Base-by-base conservation (phyloP, 768 basidiomycete species). In the Trametes cubensis region DNA sequence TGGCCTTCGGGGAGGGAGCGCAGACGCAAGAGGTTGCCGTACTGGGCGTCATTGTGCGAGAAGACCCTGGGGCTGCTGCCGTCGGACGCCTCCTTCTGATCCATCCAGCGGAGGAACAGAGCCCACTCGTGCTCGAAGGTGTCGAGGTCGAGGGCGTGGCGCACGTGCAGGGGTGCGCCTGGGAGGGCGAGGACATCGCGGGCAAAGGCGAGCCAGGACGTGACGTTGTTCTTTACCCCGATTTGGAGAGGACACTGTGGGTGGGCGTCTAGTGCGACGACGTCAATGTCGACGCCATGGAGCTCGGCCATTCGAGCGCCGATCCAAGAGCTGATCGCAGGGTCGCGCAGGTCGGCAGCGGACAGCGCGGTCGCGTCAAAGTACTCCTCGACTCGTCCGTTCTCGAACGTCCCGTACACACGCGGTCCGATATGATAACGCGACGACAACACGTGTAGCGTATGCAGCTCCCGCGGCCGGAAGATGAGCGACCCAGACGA, bases 221-320 rank as follows among this genome's bases (percentile, higher is more conserved):
- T 78, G 58, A 94, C 82, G 72, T 91, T 91, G 72, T 81, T 82
- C 73, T 81, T 81, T 4, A 83, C 85, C 18, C 81, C 85, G 50
- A 88, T 79, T 58, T 85, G 81, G 79, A 83, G n/a, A n/a, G n/a
- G n/a, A n/a, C n/a, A n/a, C n/a, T n/a, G n/a, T n/a, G n/a, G n/a
- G n/a, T 74, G 69, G 49, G 77, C 72, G 41, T 78, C 75, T 40
- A 77, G 78, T 69, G 85, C 83, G 48, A 98, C 80, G 45, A 80
- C 79, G 15, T 82, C 80, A 54, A 97, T 81, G 69, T 96, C 94
- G 49, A 98, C 96, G 25, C 87, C 86, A 75, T 99, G 97, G 34
- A 99, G 82, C 74, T 98, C 95, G 21, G 94, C 87, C 96, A 98
- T 98, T 38, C 96, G 83, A 21, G 88, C 84, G n/a, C 87, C 95